Evolutionary conservation across 2,329 filamentous ascomycete genomes (phyloP), one percentile per base, ranked within the genome.

Genomic region (Neopestalotiopsis sp.): DNA sequence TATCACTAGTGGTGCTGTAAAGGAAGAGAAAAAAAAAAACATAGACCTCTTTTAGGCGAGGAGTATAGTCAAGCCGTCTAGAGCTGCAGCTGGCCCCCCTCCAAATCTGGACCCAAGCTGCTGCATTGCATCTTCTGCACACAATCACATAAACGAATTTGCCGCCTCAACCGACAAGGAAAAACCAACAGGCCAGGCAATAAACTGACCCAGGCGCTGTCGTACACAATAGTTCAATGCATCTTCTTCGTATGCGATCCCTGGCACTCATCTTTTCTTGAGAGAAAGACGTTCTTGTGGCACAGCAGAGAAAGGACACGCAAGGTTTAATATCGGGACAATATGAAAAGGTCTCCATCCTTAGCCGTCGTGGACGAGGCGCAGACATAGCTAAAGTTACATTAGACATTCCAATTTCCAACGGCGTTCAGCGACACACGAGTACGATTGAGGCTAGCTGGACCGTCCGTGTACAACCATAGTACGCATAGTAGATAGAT

Each of bases 321-420:
- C 34, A 42, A 62, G 59, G 59, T 20, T 62, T 62, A 34, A 59
- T 34, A 34, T 59, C 24, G 57, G 57, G 30, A 34, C 57, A 59
- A 30, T 59, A n/a, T 59, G 24, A 59, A 13, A 28, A 20, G 30
- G 59, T 62, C 32, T 62, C 59, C 59, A 40, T 62, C 30, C 30
- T 20, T 62, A 20, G 12, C 59, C 59, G 59, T 62, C 59, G 34
- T 30, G 59, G 59, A n/a, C 34, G 59, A 62, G 59, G 59, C 59
- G 59, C 32, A 62, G 59, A 20, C 34, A 38, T 38, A 38, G 34
- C 34, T 38, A 38, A 38, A 38, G 34, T 38, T 38, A 38, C 34
- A 10, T 38, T 38, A 38, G 34, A 10, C 10, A 38, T 38, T 38
- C 34, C 34, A 38, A 38, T 20, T 10, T 62, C 34, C 59, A 62